Base-by-base conservation (phyloP, 345 rosid species). In the Gossypium mustelinum region DNA sequence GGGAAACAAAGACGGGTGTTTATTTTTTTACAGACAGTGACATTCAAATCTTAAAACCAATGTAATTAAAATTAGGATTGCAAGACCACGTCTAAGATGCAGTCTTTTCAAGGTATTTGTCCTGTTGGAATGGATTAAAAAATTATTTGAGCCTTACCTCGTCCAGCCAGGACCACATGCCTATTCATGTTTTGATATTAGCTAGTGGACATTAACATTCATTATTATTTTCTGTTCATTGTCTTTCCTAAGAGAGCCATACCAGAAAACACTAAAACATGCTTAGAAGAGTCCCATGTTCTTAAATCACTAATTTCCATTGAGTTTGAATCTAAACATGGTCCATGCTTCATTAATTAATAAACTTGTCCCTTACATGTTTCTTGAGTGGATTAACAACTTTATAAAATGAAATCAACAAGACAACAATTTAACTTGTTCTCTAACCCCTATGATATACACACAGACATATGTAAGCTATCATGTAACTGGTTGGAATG, bases 81-180 rank as follows among this genome's bases (percentile, higher is more conserved):
- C 41, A 34, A 34, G 41, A 34, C 41, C 41, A 34, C 6, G 41
- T 34, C 41, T 34, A 34, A 5, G 41, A 5, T 34, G 41, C 41
- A 34, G 41, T 34, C 41, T 55, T 11, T 41, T 58, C 78, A 51
- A 41, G 73, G 76, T 58, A 73, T 81, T 77, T 79, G 86, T 81
- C 85, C 22, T 51, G 41, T 51, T 12, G 71, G 64, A 69, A 64
- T 75, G 82, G 74, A 60, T 41, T 65, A 67, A 24, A 65, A 58
- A 48, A 65, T 73, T 76, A 80, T 71, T 81, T 68, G 34, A 75
- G 58, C 80, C 76, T 59, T 66, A 50, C 56, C 75, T 59, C 55
- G 78, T 56, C 79, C 77, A 78, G 61, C 67, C 55, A 60, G 83
- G 80, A 77, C 85, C 90, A 84, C 87, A 72, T 72, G 82, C 72